Evolutionary conservation across 805 yeast species (phyloP), one percentile per base, ranked within the genome.

Genomic region (Wickerhamiella qilinensis): DNA sequence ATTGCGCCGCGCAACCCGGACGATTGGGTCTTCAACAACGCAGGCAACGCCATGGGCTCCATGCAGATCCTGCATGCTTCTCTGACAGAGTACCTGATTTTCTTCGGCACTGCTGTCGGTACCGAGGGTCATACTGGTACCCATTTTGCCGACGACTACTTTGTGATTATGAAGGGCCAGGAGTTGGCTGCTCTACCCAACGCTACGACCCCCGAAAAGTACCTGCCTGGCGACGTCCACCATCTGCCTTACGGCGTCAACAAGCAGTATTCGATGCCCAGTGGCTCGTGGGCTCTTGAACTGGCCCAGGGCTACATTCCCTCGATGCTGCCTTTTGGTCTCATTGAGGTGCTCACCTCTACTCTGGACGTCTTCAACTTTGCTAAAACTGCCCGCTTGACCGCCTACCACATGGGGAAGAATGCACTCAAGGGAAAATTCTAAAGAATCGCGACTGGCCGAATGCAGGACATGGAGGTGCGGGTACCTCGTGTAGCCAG

Each of bases 251-350:
- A 72, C 55, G 95, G 95, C 27, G 46, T 56, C 33, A 71, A 73
- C 49, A 84, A 82, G 61, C 98, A 91, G 61, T 91, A 91, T 58
- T 49, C 74, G 20, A 83, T 91, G 93, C 78, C 82, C 2, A 58
- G 71, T 22, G 93, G 79, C 28, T 67, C 81, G 0, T 91, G 76
- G 60, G 95, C 98, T 9, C 64, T 91, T 47, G 98, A 91, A 58
- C 68, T 88, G 52, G 98, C 98, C 6, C 97, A 88, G 64, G 98
- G 98, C 43, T 91, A 94, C 93, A 83, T 91, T 47, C 97, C 98
- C 27, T 77, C 88, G 32, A 91, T 91, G 98, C 68, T 91, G 43
- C 97, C 97, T 17, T 91, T 91, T 57, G 98, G 98, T 0, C 75
- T 88, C 60, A 63, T 82, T 36, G 94, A 84, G 55, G 72, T 79